Conservation (phyloP, 306 rosid species). For the Delonix regia region DNA sequence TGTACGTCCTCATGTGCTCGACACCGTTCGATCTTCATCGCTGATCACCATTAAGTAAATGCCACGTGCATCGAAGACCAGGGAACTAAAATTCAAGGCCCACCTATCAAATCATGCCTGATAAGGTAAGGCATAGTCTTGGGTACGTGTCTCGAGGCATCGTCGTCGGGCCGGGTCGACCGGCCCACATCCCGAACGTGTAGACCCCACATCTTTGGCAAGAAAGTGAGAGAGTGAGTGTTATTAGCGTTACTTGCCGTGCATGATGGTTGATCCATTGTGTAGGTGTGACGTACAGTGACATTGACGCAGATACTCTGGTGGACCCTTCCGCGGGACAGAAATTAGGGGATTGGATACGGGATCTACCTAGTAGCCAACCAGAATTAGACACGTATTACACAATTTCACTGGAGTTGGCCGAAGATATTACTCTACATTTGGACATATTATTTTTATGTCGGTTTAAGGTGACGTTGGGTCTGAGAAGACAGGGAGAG, state of each 20-base stretch:
- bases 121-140: not conserved
- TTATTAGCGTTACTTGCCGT: constrained; percentile 44
- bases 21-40: constrained; percentile 11
- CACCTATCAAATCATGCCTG: constrained; percentile 33
- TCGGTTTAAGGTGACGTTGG: constrained; percentile 64
- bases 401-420: not conserved
- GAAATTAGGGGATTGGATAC: constrained; percentile 32
- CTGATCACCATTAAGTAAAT: not conserved
- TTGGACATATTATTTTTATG: constrained; percentile 42
- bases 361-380: not conserved
- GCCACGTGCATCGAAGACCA: not conserved
- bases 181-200: not conserved
- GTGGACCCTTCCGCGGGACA: constrained; percentile 50
- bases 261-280: constrained; percentile 41
- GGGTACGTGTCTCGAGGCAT: constrained; percentile 18
- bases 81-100: not conserved
- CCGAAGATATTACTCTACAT: constrained; percentile 43
- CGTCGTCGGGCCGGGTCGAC: no score
- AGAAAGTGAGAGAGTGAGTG: not conserved
- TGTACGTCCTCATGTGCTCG: not conserved
- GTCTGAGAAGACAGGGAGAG: constrained; percentile 46
- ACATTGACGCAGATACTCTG: constrained; percentile 56
- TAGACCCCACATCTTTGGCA: not conserved
- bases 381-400: constrained; percentile 26
- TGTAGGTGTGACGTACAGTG: constrained; percentile 49